Percentiles rank a stretch among this genome's conserved stretches.
Conservation (phyloP, 2,329 filamentous ascomycete species). For the Sphaceloma murrayae region DNA sequence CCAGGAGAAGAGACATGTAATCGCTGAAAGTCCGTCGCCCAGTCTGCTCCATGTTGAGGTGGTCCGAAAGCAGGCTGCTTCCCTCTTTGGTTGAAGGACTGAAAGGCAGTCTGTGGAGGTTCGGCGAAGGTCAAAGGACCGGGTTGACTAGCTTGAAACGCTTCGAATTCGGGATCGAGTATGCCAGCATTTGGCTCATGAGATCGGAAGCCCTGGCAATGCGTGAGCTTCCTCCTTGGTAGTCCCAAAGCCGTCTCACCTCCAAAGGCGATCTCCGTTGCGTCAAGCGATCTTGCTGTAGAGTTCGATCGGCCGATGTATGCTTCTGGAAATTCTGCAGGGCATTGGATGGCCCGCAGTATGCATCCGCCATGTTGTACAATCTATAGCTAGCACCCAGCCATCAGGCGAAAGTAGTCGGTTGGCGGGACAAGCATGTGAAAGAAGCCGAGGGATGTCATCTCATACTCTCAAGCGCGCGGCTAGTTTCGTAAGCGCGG, state of each 20-base stretch:
- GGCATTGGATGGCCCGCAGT: slow-evolving; percentile 67
- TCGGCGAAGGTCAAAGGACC: slow-evolving; percentile 27
- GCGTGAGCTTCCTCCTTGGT: slow-evolving; percentile 7
- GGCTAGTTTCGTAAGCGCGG: background rate
- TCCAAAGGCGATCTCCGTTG: slow-evolving; percentile 45
- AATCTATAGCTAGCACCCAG: background rate
- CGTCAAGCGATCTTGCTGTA: slow-evolving; percentile 62
- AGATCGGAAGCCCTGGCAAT: slow-evolving; percentile 54
- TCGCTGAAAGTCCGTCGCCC: slow-evolving; percentile 43
- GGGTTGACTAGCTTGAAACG: slow-evolving; percentile 50
- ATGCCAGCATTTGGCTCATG: slow-evolving; percentile 44
- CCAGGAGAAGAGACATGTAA: slow-evolving; percentile 34
- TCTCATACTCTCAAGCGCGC: slow-evolving; percentile 11
- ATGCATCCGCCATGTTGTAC: slow-evolving; percentile 51
- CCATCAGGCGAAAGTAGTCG: background rate
- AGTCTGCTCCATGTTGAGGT: slow-evolving; percentile 30
- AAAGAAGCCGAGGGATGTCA: slow-evolving; percentile 5
- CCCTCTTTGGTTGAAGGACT: slow-evolving; percentile 24
- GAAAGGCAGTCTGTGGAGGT: slow-evolving; percentile 30
- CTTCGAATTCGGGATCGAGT: slow-evolving; percentile 58
- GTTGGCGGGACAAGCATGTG: slow-evolving; percentile 17
- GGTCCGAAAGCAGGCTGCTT: slow-evolving; percentile 22
- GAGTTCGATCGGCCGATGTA: slow-evolving; percentile 55
- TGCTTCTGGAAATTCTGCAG: slow-evolving; percentile 66
- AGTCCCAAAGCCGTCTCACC: slow-evolving; percentile 31